Conservation (phyloP, 768 basidiomycete genomes). For the Termitomyces sp. region DNA sequence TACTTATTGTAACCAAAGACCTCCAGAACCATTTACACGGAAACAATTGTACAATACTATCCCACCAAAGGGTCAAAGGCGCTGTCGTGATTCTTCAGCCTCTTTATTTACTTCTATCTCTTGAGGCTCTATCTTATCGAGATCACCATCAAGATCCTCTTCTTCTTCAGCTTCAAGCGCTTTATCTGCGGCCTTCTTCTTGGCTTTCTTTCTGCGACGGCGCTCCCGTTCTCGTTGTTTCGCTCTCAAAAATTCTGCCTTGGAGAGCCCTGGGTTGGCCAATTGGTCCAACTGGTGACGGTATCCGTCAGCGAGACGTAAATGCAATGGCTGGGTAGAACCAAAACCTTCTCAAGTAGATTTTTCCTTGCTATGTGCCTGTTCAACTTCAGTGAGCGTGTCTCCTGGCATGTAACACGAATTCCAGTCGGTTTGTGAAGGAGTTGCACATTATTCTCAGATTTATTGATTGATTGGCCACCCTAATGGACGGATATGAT, state of each 20-base stretch:
- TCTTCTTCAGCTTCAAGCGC: constrained; percentile 16
- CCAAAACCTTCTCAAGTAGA: constrained; percentile 62
- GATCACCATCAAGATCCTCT: not conserved
- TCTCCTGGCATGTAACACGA: constrained; percentile 83
- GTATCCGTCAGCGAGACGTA: constrained; percentile 15
- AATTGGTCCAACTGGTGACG: constrained; percentile 58
- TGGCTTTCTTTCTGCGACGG: constrained; percentile 71
- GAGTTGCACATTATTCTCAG: constrained; percentile 85
- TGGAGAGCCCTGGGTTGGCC: constrained; percentile 73
- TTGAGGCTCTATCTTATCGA: not conserved
- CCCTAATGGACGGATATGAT: constrained; percentile 40
- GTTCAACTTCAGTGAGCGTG: constrained; percentile 78
- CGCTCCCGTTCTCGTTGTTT: constrained; percentile 74
- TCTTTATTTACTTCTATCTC: not conserved
- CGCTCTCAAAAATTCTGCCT: constrained; percentile 59
- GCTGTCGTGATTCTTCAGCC: not conserved
- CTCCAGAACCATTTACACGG: not conserved
- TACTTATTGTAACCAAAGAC: constrained; percentile 1
- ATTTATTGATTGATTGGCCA: constrained; percentile 97
- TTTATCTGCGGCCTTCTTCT: constrained; percentile 47
- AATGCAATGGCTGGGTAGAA: constrained; percentile 13
- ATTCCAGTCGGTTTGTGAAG: constrained; percentile 86
- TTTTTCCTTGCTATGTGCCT: constrained; percentile 69
- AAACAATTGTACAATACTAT: not conserved
- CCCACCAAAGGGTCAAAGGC: not conserved